A percentile compares a stretch with the other conserved stretches of the same genome.
Evolutionary conservation across 108 stramenopile genomes (phyloP).

Genomic region (Poteriospumella lacustris): DNA sequence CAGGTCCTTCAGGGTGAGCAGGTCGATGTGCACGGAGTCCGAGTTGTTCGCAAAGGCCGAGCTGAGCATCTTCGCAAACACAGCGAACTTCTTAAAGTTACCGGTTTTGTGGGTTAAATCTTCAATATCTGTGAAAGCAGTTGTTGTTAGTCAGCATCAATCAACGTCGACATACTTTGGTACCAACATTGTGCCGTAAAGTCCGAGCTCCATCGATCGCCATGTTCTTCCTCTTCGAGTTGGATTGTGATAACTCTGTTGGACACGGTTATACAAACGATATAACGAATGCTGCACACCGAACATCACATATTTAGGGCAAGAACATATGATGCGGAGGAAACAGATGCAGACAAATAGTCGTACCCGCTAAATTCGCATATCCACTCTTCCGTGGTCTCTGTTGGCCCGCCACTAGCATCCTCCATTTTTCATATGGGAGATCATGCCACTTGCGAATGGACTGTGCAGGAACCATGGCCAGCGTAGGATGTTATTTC

Average conservation of each 20-base stretch:
- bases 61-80: conserved; percentile 57
- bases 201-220: conserved; percentile 22
- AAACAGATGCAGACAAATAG: too few relatives aligned
- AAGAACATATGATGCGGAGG: too few relatives aligned
- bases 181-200: conserved; percentile 24
- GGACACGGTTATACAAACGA: background rate
- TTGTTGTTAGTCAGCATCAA: too few relatives aligned
- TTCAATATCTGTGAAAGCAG: conserved; percentile 53
- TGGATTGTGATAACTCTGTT: background rate
- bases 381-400: too few relatives aligned
- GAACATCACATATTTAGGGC: too few relatives aligned
- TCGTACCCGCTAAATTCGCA: too few relatives aligned
- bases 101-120: conserved; percentile 57
- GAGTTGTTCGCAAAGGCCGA: conserved; percentile 34
- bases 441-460: too few relatives aligned
- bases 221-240: background rate
- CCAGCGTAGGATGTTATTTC: too few relatives aligned
- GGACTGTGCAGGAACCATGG: too few relatives aligned
- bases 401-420: too few relatives aligned
- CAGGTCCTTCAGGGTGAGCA: conserved; percentile 51
- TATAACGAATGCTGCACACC: background rate
- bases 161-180: background rate
- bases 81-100: conserved; percentile 54
- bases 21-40: conserved; percentile 47
- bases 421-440: too few relatives aligned